Conservation (phyloP, 148 eudicot species). For the Cornus controversa region DNA sequence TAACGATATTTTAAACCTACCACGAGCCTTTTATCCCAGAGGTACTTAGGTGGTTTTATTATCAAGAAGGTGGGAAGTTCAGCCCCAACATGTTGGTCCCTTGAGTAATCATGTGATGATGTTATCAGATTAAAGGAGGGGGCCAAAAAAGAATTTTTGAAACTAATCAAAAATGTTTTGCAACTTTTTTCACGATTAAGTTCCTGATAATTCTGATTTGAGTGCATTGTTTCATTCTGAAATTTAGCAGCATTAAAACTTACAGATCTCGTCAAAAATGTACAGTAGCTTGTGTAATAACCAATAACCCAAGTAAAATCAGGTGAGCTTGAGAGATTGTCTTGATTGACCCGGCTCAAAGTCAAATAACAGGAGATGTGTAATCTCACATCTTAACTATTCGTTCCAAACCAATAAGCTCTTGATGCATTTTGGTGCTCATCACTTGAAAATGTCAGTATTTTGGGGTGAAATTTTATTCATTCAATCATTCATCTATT, state of each 20-base stretch:
- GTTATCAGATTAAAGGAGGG: no score
- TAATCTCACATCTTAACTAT: background rate
- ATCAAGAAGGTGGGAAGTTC: background rate
- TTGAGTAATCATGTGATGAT: no score
- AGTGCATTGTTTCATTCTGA: no score
- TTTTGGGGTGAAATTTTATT: background rate
- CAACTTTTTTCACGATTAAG: no score
- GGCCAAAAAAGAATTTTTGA: no score
- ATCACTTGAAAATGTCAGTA: background rate
- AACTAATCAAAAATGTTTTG: no score
- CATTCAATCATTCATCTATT: background rate
- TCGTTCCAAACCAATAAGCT: background rate
- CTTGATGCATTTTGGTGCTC: background rate
- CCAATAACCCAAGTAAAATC: background rate
- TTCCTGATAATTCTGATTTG: no score
- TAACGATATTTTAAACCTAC: background rate
- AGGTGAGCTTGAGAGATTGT: background rate
- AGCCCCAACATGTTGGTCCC: background rate
- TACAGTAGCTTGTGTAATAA: no score
- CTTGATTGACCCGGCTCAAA: background rate
- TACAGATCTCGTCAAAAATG: background rate
- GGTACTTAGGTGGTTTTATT: background rate
- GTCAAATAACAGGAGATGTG: background rate
- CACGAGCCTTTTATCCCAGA: background rate
- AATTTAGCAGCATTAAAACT: no score